Evolutionary conservation across 805 yeast genomes (phyloP).

Genomic region (Yamadazyma ubonensis): DNA sequence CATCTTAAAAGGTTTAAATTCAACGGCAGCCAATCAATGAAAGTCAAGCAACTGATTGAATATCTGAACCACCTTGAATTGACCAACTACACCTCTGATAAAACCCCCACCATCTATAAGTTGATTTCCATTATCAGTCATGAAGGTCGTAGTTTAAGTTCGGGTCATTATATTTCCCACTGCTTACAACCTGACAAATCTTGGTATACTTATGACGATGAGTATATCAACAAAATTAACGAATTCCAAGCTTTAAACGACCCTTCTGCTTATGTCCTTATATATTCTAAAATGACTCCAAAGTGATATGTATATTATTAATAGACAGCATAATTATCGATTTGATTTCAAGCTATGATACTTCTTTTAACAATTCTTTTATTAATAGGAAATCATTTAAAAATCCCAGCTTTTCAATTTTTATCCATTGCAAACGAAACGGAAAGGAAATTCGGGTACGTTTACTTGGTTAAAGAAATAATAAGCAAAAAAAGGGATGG

Average conservation of each 20-base stretch:
- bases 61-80: slow-evolving; percentile 79
- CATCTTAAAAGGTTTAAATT: slow-evolving; percentile 92
- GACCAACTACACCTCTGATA: slow-evolving; percentile 47
- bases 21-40: slow-evolving; percentile 70
- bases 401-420: too few species aligned
- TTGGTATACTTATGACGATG: slow-evolving; percentile 96
- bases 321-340: slow-evolving; percentile 10
- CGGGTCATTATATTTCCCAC: slow-evolving; percentile 91
- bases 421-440: too few species aligned
- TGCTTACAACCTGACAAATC: slow-evolving; percentile 89
- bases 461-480: too few species aligned
- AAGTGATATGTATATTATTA: slow-evolving; percentile 9
- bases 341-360: too few species aligned
- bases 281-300: slow-evolving; percentile 71
- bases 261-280: slow-evolving; percentile 85
- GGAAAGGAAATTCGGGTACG: too few species aligned
- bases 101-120: slow-evolving; percentile 54
- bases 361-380: too few species aligned
- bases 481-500: too few species aligned
- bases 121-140: slow-evolving; percentile 85
- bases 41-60: slow-evolving; percentile 81
- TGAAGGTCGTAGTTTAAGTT: slow-evolving; percentile 87
- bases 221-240: slow-evolving; percentile 69
- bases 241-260: slow-evolving; percentile 76
- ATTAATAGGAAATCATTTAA: too few species aligned